phyloP scores from a whole-genome alignment of 1,139 yeast species.

The Pichia sp. region DNA sequence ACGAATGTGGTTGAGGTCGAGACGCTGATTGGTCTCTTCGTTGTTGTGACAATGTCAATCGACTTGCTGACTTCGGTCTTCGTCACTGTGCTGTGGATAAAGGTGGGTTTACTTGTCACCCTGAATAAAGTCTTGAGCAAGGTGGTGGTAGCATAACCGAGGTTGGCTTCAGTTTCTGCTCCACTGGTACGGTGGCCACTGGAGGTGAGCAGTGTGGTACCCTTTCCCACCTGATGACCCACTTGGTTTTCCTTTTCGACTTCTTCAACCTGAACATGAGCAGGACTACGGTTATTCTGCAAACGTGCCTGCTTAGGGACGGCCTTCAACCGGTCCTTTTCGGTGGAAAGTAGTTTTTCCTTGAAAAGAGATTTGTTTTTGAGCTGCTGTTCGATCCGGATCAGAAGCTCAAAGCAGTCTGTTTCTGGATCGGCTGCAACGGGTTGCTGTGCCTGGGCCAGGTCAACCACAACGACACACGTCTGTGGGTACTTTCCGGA shows the following conservation, averaged over 20 bases:
- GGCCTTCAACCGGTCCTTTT: background rate
- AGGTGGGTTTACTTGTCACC: background rate
- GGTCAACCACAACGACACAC: background rate
- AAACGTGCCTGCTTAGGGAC: background rate
- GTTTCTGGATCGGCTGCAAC: background rate
- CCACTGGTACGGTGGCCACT: too few species aligned
- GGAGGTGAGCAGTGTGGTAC: too few species aligned
- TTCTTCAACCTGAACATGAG: background rate
- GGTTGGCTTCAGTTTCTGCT: too few species aligned
- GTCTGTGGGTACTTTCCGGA: background rate
- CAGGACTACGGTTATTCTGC: background rate
- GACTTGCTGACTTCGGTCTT: background rate
- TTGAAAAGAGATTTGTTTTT: background rate
- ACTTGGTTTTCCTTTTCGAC: too few species aligned
- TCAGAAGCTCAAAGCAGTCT: conserved; percentile 1
- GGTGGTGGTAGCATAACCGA: too few species aligned
- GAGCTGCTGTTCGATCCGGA: conserved; percentile 19
- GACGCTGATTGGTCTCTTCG: background rate
- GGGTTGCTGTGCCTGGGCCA: background rate
- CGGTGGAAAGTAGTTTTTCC: background rate
- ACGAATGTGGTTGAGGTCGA: background rate
- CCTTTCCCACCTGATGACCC: too few species aligned
- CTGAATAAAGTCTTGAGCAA: background rate
- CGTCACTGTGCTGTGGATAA: background rate
- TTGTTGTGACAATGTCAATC: background rate